Conservation (phyloP, 129 eudicot genomes). For the Flaveria sonorensis region DNA sequence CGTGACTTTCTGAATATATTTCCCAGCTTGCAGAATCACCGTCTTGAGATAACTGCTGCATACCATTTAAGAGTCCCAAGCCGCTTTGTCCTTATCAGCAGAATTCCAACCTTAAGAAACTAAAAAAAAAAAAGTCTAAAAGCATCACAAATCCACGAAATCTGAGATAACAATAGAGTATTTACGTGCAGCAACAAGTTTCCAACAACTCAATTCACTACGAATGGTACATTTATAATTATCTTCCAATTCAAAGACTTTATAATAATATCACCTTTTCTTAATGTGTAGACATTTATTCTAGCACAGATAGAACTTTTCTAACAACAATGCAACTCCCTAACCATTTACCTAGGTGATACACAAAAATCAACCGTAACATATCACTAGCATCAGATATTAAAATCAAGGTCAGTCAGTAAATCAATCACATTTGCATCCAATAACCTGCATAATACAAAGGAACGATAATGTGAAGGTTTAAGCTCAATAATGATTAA, state of each 20-base stretch:
- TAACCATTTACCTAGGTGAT: constrained; percentile 3
- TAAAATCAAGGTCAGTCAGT: background rate
- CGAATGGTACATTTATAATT: background rate
- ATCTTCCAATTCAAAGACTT: background rate
- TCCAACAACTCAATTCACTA: background rate
- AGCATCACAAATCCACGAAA: constrained; percentile 19
- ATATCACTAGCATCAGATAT: background rate
- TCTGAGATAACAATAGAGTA: background rate
- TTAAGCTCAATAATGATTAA: background rate
- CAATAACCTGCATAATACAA: background rate
- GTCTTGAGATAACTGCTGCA: constrained; percentile 56
- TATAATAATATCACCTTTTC: background rate
- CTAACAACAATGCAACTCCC: constrained; percentile 19
- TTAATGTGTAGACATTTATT: background rate
- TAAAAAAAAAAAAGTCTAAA: constrained; percentile 1
- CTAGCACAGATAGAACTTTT: background rate
- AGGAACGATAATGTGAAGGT: background rate
- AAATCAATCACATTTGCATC: background rate
- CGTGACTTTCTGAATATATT: constrained; percentile 36
- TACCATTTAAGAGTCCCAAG: constrained; percentile 40
- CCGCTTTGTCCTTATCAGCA: constrained; percentile 23
- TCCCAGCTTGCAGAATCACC: constrained; percentile 46
- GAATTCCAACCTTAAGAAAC: constrained; percentile 18
- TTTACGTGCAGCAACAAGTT: constrained; percentile 3
- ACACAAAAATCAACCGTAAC: background rate